Percentiles rank a stretch among this genome's conserved stretches.
Conservation (phyloP, 495 filamentous ascomycete genomes). For the Penicillium bovifimosum region DNA sequence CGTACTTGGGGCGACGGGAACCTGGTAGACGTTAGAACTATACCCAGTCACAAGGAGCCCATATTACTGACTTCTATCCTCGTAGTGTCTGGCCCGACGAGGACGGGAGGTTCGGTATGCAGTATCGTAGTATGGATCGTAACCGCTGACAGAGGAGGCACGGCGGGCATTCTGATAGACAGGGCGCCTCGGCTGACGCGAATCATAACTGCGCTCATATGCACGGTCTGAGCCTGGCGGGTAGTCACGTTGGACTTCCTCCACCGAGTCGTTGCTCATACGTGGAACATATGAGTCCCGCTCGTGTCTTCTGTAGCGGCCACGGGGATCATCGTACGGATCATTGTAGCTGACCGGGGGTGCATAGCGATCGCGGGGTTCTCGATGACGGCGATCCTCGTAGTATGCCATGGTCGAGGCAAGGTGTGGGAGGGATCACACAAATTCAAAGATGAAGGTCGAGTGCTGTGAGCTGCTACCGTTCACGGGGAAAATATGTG, state of each 20-base stretch:
- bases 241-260: constrained; percentile 64
- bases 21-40: constrained; percentile 16
- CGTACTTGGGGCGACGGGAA: constrained; percentile 36
- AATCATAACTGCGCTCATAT: constrained; percentile 48
- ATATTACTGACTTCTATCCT: constrained; percentile 40
- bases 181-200: constrained; percentile 38
- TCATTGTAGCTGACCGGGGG: constrained; percentile 31
- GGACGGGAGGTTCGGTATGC: constrained; percentile 54
- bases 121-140: constrained; percentile 44
- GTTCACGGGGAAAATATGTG: constrained; percentile 14
- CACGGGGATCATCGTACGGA: constrained; percentile 28
- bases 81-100: constrained; percentile 48
- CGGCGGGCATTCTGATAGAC: constrained; percentile 30
- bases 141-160: constrained; percentile 42
- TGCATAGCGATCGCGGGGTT: constrained; percentile 28
- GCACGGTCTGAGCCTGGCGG: constrained; percentile 44
- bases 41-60: background rate
- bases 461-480: constrained; percentile 9
- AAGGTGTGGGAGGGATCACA: background rate
- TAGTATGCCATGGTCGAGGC: constrained; percentile 36
- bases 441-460: constrained; percentile 5
- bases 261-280: constrained; percentile 57
- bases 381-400: constrained; percentile 31
- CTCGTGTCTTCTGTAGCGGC: constrained; percentile 15
- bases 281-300: constrained; percentile 49